Percentiles rank a stretch among this genome's conserved stretches.
Evolutionary conservation across 106 monocot genomes (phyloP).

Genomic region (Amphibolis antarctica): DNA sequence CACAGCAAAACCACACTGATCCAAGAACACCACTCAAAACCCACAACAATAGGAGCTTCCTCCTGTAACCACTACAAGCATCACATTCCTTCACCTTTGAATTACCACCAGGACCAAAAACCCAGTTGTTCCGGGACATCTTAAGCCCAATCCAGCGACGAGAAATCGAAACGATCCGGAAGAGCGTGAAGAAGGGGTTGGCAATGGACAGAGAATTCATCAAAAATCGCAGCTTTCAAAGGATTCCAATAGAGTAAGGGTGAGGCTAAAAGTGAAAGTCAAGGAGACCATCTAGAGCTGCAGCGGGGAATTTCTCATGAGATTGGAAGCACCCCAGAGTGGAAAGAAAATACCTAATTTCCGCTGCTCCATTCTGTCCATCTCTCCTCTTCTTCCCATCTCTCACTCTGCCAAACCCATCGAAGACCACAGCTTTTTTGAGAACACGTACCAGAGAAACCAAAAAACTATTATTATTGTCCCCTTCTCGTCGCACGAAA

Average conservation of each 20-base stretch:
- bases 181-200: neutral
- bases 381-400: neutral
- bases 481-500: neutral
- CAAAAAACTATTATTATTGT: neutral
- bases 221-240: constrained; percentile 4
- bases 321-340: neutral
- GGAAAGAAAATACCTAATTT: neutral
- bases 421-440: constrained; percentile 4
- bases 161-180: neutral
- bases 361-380: neutral
- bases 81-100: neutral
- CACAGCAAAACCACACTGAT: constrained; percentile 7
- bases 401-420: neutral
- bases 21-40: constrained; percentile 13
- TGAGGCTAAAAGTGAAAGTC: neutral
- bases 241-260: neutral
- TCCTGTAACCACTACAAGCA: constrained; percentile 6
- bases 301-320: neutral
- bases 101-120: constrained; percentile 1
- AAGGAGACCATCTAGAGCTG: constrained; percentile 2
- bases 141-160: neutral
- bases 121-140: constrained; percentile 10
- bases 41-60: constrained; percentile 12
- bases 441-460: neutral
- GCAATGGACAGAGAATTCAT: constrained; percentile 7